phyloP scores from a whole-genome alignment of 371 early-diverging fungal species.

The Mortierella sp. region DNA sequence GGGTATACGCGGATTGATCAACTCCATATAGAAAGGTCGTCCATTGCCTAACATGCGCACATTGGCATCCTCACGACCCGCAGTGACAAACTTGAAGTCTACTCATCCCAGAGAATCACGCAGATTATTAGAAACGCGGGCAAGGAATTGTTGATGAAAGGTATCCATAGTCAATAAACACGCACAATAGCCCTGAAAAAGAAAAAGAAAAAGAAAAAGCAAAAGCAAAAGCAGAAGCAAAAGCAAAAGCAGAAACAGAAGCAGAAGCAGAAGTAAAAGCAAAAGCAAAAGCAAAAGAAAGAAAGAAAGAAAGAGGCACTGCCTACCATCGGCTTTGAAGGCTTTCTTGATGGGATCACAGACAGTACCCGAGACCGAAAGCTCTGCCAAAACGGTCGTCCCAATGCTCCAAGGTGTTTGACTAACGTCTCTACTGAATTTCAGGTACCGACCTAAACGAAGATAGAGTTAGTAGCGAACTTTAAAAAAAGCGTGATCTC shows the following conservation, averaged over 20 bases:
- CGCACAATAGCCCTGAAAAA: too few species aligned
- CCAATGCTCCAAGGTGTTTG: constrained; percentile 90
- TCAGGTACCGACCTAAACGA: constrained; percentile 84
- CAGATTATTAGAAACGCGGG: neutral
- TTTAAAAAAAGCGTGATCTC: neutral
- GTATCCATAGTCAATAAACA: too few species aligned
- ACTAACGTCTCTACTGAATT: constrained; percentile 84
- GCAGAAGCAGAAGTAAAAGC: too few species aligned
- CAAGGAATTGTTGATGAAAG: neutral
- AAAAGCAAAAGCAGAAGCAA: too few species aligned
- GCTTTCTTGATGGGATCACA: constrained; percentile 66
- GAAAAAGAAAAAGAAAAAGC: too few species aligned
- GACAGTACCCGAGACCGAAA: constrained; percentile 86
- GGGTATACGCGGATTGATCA: constrained; percentile 80
- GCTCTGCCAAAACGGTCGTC: constrained; percentile 75
- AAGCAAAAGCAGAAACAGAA: too few species aligned
- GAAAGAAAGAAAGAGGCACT: too few species aligned
- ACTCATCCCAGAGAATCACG: neutral
- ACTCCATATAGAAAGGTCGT: constrained; percentile 92
- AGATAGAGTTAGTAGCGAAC: constrained; percentile 8
- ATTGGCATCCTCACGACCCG: constrained; percentile 98
- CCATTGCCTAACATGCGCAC: constrained; percentile 96
- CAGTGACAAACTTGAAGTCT: constrained; percentile 84
- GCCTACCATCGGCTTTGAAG: constrained; percentile 62
- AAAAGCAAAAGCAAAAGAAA: too few species aligned